phyloP scores from a whole-genome alignment of 371 early-diverging fungal genomes.

The Basidiobolus meristosporus region DNA sequence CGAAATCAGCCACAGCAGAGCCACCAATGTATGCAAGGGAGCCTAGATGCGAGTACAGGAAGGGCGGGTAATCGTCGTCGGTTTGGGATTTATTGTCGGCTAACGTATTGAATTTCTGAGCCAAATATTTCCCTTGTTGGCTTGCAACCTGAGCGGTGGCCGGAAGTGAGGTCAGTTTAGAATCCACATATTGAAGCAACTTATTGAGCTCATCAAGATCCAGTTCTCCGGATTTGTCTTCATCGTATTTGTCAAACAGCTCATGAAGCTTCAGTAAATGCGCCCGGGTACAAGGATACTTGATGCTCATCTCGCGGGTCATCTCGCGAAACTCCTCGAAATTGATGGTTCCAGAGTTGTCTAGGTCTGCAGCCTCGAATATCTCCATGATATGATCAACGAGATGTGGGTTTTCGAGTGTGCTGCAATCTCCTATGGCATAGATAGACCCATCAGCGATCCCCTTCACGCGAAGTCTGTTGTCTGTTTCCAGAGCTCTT shows the following conservation, averaged over 20 bases:
- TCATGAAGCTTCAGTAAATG: conserved; percentile 22
- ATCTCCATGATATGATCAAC: conserved; percentile 24
- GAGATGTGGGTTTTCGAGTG: conserved; percentile 48
- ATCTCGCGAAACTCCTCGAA: conserved; percentile 21
- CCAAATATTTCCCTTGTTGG: conserved; percentile 62
- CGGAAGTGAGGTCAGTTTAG: conserved; percentile 47
- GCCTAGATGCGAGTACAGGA: conserved; percentile 53
- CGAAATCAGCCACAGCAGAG: conserved; percentile 45
- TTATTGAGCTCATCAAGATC: conserved; percentile 34
- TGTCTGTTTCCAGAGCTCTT: conserved; percentile 54
- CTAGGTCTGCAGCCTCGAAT: conserved; percentile 24
- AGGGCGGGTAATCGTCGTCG: conserved; percentile 9
- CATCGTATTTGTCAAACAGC: conserved; percentile 35
- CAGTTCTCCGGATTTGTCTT: conserved; percentile 27
- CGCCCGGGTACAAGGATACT: conserved; percentile 27
- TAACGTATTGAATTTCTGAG: conserved; percentile 23
- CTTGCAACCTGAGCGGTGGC: conserved; percentile 81
- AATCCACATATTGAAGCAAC: conserved; percentile 37
- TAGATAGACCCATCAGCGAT: conserved; percentile 36
- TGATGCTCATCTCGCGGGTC: conserved; percentile 13
- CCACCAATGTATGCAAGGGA: conserved; percentile 69
- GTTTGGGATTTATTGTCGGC: conserved; percentile 1
- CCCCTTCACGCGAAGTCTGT: conserved; percentile 41
- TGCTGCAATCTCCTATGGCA: conserved; percentile 80
- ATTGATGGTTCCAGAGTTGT: conserved; percentile 22